Conservation (phyloP, 305 asterid species). For the Rubia balearica region DNA sequence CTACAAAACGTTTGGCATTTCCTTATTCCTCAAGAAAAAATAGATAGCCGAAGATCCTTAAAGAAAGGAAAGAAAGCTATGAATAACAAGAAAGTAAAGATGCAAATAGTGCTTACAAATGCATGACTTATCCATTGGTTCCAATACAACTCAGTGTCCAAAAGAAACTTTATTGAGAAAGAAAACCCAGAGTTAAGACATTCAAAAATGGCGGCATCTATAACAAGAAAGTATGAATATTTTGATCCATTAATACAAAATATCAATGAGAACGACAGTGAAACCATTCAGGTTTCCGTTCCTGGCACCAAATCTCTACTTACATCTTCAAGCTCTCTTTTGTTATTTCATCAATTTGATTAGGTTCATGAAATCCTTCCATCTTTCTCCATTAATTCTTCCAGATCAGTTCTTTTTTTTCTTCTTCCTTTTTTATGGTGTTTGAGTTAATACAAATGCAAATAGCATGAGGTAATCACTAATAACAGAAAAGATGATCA, state of each 20-base stretch:
- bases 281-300: constrained; percentile 46
- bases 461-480: too few species aligned
- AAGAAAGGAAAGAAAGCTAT: neutral
- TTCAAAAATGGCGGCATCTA: constrained; percentile 25
- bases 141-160: neutral
- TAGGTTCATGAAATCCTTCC: neutral
- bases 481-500: constrained; percentile 15
- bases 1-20: constrained; percentile 2
- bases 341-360: neutral
- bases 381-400: neutral
- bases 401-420: neutral
- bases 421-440: neutral
- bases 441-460: neutral
- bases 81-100: constrained; percentile 27
- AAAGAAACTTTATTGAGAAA: neutral
- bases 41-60: neutral
- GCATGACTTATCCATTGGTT: neutral
- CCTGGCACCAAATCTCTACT: constrained; percentile 35
- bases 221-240: constrained; percentile 20
- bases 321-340: neutral
- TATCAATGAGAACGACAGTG: constrained; percentile 46
- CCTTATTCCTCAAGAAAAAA: constrained; percentile 8
- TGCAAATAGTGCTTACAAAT: constrained; percentile 10
- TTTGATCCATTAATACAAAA: constrained; percentile 47
- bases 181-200: neutral